Base-by-base conservation (phyloP, 2,329 filamentous ascomycete species). In the Trichoderma endophyticum region DNA sequence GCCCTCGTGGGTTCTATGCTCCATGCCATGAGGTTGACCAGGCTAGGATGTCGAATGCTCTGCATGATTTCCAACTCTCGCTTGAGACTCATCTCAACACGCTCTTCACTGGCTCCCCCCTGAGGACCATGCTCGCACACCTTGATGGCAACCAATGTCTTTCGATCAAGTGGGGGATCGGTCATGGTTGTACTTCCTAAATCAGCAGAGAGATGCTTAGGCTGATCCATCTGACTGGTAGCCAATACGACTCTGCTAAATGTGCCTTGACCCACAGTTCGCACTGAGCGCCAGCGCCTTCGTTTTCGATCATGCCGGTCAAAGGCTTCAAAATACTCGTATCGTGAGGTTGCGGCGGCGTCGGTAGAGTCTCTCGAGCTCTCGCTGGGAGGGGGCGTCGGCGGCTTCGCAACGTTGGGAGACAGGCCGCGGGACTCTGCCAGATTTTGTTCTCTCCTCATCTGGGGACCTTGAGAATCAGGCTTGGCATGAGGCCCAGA, bases 221-320 rank as follows among this genome's bases (percentile, higher is more conserved):
- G 70, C 15, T 59, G 28, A 28, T 73, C 59, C 54, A 89, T 87
- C 78, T 97, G 90, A 77, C 92, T 94, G 12, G 95, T 97, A 5
- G 95, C 96, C 56, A 99, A 86, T 83, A 97, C 92, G 24, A 99
- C 96, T 78, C 93, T 93, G 80, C 95, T 98, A 81, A 99, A 99
- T 0, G 96, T 98, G 48, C 96, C 96, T 77, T 97, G 93, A 6
- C 96, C 96, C 6, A 99, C 87, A 75, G 91, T 84, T 72, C 93
- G 91, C 51, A 99, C 83, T 14, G 92, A 92, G 75, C 93, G 89
- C 90, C 96, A 99, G 75, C 89, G 87, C 71, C 92, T 89, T 24
- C 89, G 86, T 79, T 95, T 94, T 75, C 89, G 83, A 72, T 93
- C 90, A 64, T 87, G 84, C 39, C 92, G 86, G 3, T 88, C 91